Base-by-base conservation (phyloP, 306 rosid species). In the Herpetospermum pedunculosum region DNA sequence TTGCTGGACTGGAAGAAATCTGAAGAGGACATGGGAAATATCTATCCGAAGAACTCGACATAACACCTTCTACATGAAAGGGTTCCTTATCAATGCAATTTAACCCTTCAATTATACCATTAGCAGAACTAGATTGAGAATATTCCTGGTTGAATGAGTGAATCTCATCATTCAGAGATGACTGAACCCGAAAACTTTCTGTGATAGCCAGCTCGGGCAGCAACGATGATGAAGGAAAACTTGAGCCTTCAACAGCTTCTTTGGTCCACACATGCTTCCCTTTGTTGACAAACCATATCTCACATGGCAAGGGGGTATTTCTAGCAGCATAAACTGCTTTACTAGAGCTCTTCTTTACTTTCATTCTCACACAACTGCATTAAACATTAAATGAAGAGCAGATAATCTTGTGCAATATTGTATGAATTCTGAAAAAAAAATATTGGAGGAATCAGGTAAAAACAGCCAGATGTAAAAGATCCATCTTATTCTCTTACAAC, bases 211-310 rank as follows among this genome's bases (percentile, higher is more conserved):
- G 84, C 72, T 83, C 84, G 8, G 79, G 82, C 74, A 80, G 87
- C 71, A 79, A 10, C 68, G 74, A 73, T 18, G 82, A 79, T 57
- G 95, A 69, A 35, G 77, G 41, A 73, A 81, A 81, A 78, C 79
- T 78, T 52, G 85, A 79, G 75, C 40, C 82, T 73, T 83, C 90
- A 38, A 89, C 82, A 79, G 97, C 89, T 72, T 89, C 91, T 80
- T 92, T 84, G 12, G 97, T 90, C 97, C 97, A 87, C 9, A 90
- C 46, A 78, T 80, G 93, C 78, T 79, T 90, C 78, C 93, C 93
- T 79, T 88, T 88, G 85, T 82, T 77, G 80, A 92, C 63, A 86
- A 90, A 90, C 96, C 89, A 90, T 77, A 92, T 83, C 80, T 92
- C 97, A 82, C 97, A 92, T 78, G 73, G 89, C 34, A 78, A 77